Base-by-base conservation (phyloP, 331 rosid species). In the Erythrophleum ivorense region DNA sequence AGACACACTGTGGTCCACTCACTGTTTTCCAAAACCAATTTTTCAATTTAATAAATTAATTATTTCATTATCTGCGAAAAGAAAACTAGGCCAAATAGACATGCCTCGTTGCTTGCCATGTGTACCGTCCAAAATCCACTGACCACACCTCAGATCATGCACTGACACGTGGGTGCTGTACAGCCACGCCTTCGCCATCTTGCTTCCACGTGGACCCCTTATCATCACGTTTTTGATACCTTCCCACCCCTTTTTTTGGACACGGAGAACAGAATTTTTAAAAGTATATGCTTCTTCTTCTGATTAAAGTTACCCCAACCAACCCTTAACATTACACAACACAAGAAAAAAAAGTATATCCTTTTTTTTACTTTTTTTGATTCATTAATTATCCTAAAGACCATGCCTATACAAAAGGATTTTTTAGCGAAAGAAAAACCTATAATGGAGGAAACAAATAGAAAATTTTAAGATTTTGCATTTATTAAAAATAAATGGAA, bases 91-190 rank as follows among this genome's bases (percentile, higher is more conserved):
- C 0, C 6, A 19, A 5, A 36, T 14, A 15, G 57, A 50, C 18
- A 82, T 36, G 79, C 78, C 31, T 78, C 82, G 33, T 60, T 38
- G 19, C 3, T 2, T 59, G 2, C 83, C 90, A 86, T 85, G 89
- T 73, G 80, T 84, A 46, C 67, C 18, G 57, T 58, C 55, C 70
- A n/a, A 7, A 73, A 36, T 31, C 48, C 31, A 50, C 62, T 34
- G 63, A 48, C 5, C 12, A 77, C 87, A 77, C 11, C 58, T 62
- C 78, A 9, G 40, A 45, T 36, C 53, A 12, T 3, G 36, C 49
- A n/a, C 0, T 7, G 84, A 83, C 92, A 86, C 88, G 88, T 82
- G 71, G 76, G 15, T 31, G 0, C 15, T 36, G 3, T 1, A 1
- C 0, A 1, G 43, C 52, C n/a, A 52, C n/a, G 15, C 3, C n/a